These are phyloP conservation scores for Ophiostoma tasmaniense DNA, from an alignment of 2,329 filamentous ascomycete species.

Conservation along the genomic window DNA sequence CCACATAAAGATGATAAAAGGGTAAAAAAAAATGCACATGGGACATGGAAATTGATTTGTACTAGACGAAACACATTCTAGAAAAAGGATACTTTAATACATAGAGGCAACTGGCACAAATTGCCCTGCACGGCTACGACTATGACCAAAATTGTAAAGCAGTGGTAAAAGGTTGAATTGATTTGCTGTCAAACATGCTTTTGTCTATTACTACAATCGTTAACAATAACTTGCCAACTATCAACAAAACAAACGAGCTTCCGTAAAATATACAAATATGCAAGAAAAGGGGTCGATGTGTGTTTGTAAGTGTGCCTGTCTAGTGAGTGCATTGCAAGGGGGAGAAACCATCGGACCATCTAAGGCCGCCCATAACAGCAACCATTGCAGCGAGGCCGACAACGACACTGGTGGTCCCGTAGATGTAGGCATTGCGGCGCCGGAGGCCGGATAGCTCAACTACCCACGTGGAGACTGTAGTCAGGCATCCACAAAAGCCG, in stretches of 20 bases:
- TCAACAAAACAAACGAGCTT: background rate
- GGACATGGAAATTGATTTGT: background rate
- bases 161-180: background rate
- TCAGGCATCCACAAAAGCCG: constrained; percentile 59
- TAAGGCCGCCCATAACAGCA: constrained; percentile 64
- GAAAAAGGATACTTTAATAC: background rate
- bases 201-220: background rate
- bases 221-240: background rate
- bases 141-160: background rate
- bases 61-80: background rate
- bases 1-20: background rate
- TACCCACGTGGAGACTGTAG: constrained; percentile 61
- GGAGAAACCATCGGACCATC: constrained; percentile 57
- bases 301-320: background rate
- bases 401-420: constrained; percentile 54
- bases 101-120: background rate
- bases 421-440: constrained; percentile 52
- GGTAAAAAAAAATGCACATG: background rate
- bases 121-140: background rate
- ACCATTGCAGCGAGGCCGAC: constrained; percentile 53
- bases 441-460: constrained; percentile 48
- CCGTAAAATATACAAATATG: background rate
- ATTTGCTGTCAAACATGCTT: background rate
- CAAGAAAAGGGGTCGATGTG: background rate
- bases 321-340: constrained; percentile 32